Evolutionary conservation across 2,329 filamentous ascomycete species (phyloP), one percentile per base, ranked within the genome.

Genomic region (Botryotinia narcissicola): DNA sequence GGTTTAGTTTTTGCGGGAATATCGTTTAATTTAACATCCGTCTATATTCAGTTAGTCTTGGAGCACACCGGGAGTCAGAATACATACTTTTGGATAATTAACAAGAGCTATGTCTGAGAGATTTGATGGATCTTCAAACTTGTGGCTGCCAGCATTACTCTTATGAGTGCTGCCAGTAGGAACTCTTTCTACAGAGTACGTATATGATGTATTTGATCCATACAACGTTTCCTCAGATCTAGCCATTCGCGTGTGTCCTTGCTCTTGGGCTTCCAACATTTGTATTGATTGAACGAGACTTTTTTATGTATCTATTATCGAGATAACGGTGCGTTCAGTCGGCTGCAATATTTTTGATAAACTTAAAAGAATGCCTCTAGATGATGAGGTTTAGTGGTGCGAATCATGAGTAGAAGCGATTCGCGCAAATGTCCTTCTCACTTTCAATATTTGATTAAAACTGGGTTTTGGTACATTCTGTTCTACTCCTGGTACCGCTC

Each of bases 91-190:
- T 68, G 48, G 66, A 25, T 68, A 68, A 57, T 57, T 42, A 25
- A 68, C 66, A 3, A 68, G 48, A 51, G 66, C 66, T 54, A 68
- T 68, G 35, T 68, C 66, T 18, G 66, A 68, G n/a, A 57, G 35
- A 32, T 32, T 54, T 29, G 35, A 42, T 32, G 48, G 35, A 29
- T 68, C 66, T 57, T 68, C 66, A 16, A 57, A 22, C 18, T 57
- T 68, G 18, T 42, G 35, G 20, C 64, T 54, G 46, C 46, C 54
- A 4, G 57, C 35, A 57, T 68, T 42, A 35, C 66, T 68, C 66
- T 68, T 68, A 57, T 68, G 20, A 32, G 35, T 68, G 48, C n/a
- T 68, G 1, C 18, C 48, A 57, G 66, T 68, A 68, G 37, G 35
- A 18, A 68, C 66, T 57, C 48, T 42, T 37, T 68, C 66, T 68